Conservation (phyloP, 495 filamentous ascomycete genomes). For the Friedmanniomyces endolithicus region DNA sequence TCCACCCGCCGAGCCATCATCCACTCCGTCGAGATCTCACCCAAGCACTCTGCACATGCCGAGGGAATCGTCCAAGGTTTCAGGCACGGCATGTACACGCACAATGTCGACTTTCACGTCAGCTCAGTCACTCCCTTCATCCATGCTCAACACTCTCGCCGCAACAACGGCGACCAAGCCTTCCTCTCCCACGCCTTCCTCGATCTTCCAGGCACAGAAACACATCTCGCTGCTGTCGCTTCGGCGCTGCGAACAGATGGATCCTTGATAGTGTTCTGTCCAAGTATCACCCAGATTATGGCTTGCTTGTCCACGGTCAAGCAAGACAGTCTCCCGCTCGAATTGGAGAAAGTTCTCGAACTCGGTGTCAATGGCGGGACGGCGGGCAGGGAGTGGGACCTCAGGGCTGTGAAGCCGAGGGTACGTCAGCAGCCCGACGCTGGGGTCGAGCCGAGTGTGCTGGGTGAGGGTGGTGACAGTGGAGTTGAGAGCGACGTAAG, state of each 20-base stretch:
- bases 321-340: conserved; percentile 39
- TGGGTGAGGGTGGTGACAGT: conserved; percentile 26
- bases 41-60: conserved; percentile 47
- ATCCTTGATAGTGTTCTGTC: conserved; percentile 54
- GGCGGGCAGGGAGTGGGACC: conserved; percentile 52
- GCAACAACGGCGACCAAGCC: no score
- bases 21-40: conserved; percentile 54
- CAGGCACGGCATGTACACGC: conserved; percentile 53
- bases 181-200: conserved; percentile 59
- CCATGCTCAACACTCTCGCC: conserved; percentile 12
- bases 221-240: conserved; percentile 45
- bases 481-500: conserved; percentile 4
- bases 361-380: conserved; percentile 44
- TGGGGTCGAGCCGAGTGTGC: conserved; percentile 46
- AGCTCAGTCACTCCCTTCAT: conserved; percentile 47
- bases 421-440: conserved; percentile 43
- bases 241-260: conserved; percentile 49
- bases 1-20: conserved; percentile 47
- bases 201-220: conserved; percentile 52
- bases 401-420: conserved; percentile 34
- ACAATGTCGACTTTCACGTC: conserved; percentile 59
- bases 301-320: conserved; percentile 44
- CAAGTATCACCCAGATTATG: conserved; percentile 64
- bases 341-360: conserved; percentile 53
- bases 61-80: conserved; percentile 49